Conservation (phyloP, 1,284 basidiomycete species). For the Lentinula novae-zelandiae region DNA sequence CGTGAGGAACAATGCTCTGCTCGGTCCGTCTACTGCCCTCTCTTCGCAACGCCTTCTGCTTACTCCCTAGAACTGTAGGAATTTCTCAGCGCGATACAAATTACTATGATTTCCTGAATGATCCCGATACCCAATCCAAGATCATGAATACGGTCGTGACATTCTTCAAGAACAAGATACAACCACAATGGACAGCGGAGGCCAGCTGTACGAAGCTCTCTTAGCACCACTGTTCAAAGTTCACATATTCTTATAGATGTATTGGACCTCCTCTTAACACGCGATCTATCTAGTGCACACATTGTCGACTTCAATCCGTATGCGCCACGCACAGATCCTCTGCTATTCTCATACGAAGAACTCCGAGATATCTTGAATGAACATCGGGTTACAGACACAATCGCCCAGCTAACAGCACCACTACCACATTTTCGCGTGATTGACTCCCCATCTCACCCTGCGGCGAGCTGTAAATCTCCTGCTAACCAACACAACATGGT, state of each 20-base stretch:
- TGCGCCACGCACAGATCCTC: conserved; percentile 78
- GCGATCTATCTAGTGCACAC: conserved; percentile 71
- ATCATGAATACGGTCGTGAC: conserved; percentile 51
- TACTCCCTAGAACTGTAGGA: conserved; percentile 37
- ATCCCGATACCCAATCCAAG: conserved; percentile 46
- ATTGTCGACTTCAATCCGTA: conserved; percentile 92
- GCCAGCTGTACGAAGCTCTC: conserved; percentile 62
- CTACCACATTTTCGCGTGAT: conserved; percentile 64
- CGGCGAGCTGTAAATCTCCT: conserved; percentile 63
- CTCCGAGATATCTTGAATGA: conserved; percentile 42
- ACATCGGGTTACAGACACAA: conserved; percentile 8
- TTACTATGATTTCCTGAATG: conserved; percentile 85
- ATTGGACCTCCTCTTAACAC: conserved; percentile 86
- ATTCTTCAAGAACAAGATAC: conserved; percentile 72
- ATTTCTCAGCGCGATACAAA: conserved; percentile 90
- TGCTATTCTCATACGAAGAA: conserved; percentile 84
- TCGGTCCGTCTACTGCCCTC: conserved; percentile 50
- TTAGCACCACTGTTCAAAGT: conserved; percentile 3
- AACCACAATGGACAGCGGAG: conserved; percentile 52
- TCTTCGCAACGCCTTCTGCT: conserved; percentile 3
- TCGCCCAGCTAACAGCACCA: conserved; percentile 11
- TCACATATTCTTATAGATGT: conserved; percentile 49
- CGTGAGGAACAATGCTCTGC: conserved; percentile 62
- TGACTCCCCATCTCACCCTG: conserved; percentile 67
- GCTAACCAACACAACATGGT: conserved; percentile 88